Base-by-base conservation (phyloP, 805 yeast species). In the Candida montana region DNA sequence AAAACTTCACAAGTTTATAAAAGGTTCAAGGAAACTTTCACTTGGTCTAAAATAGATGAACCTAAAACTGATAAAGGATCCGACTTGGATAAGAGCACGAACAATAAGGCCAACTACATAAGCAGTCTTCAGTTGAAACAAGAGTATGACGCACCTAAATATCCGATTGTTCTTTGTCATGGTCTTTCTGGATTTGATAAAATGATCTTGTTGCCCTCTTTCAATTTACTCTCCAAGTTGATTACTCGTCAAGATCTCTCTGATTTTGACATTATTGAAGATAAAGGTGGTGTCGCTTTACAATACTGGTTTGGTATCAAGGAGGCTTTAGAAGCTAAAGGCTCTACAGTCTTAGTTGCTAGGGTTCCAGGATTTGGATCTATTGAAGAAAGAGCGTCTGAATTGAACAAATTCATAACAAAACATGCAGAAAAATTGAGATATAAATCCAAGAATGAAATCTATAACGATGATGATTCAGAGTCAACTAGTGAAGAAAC, bases 251-350 rank as follows among this genome's bases (percentile, higher is more conserved):
- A 49, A n/a, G 45, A 33, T 2, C 30, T 33, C 7, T 19, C 41
- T 2, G 41, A 41, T 16, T 30, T 41, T n/a, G 30, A 26, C n/a
- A 58, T 63, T 5, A 33, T 45, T 3, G 48, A 53, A 12, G 56
- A 58, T 19, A 52, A 48, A 20, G 65, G 67, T 9, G 63, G 74
- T 7, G 52, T 68, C 13, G 64, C 68, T 32, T 62, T 86, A 19
- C 83, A 82, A 44, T 89, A 90, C 55, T 90, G 95, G 95, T 71
- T 74, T 44, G 96, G 96, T 1, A 77, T 90, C 19, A 75, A 75
- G 47, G 73, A 75, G 26, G 78, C 78, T 0, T 59, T 89, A 19
- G 74, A 72, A 39, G 57, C 59, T 2, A 67, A 75, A 19, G 96
- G 96, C 0, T 75, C 85, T 33, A 70, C 72, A 0, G 91, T 85